Conservation (phyloP, 148 eudicot species). For the Rhododendron vialii region DNA sequence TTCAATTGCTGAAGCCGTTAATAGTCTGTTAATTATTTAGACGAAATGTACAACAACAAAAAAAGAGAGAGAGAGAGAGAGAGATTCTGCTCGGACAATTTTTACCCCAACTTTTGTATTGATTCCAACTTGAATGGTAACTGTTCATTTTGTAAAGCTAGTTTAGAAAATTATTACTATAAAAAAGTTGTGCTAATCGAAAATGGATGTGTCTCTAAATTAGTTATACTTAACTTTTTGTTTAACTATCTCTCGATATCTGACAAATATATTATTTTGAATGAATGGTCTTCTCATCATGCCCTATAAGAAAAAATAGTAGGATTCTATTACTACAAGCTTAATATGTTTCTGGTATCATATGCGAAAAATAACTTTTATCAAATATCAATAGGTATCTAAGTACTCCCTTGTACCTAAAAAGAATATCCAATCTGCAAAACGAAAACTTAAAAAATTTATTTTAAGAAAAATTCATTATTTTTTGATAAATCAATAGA, state of each 20-base stretch:
- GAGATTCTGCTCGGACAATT: neutral
- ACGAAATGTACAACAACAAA: neutral
- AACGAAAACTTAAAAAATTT: too few relatives aligned
- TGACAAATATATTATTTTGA: too few relatives aligned
- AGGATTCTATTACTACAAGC: neutral
- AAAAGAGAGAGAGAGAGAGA: too few relatives aligned
- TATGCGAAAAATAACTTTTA: neutral
- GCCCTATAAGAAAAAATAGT: neutral
- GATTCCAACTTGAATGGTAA: neutral
- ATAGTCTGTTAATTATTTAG: neutral
- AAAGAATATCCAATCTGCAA: too few relatives aligned
- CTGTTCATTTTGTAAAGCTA: neutral
- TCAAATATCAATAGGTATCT: neutral
- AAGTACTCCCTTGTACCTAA: neutral
- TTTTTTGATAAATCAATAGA: too few relatives aligned
- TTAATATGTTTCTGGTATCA: neutral
- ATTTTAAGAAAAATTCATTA: too few relatives aligned
- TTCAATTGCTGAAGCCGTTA: neutral
- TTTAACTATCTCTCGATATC: neutral
- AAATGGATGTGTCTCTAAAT: neutral
- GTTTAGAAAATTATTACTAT: too few relatives aligned
- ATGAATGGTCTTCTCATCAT: neutral
- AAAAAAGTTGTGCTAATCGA: neutral
- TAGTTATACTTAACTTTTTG: too few relatives aligned
- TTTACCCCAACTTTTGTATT: neutral